A percentile compares a stretch with the other conserved stretches of the same genome.
Evolutionary conservation across 2,329 filamentous ascomycete genomes (phyloP).

Genomic region (Diaporthe humulicola): DNA sequence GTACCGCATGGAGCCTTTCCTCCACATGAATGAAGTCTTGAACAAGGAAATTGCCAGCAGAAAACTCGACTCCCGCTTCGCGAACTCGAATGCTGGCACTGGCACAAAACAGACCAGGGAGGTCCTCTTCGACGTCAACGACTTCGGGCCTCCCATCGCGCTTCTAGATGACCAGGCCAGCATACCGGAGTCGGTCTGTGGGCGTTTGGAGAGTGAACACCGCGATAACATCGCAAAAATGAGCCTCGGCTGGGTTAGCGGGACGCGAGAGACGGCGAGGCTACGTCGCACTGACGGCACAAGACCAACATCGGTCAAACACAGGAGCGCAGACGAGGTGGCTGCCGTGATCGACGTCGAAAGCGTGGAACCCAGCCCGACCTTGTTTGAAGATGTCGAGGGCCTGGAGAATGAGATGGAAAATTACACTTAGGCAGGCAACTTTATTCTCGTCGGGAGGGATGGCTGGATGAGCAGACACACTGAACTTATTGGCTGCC

Average conservation of each 20-base stretch:
- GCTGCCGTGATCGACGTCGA: not conserved
- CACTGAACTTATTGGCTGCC: not conserved
- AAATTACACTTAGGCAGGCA: not conserved
- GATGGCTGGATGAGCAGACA: not conserved
- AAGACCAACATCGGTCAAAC: not conserved
- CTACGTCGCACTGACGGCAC: not conserved
- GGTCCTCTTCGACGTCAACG: not conserved
- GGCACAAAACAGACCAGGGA: not conserved
- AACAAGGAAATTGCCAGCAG: slow-evolving; percentile 2
- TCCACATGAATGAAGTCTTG: not conserved
- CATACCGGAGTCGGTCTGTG: not conserved
- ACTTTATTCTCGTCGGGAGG: not conserved
- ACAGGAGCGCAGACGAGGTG: not conserved
- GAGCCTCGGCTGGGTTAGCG: not conserved
- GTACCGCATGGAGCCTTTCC: not conserved
- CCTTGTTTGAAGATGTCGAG: not conserved
- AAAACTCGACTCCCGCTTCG: not conserved
- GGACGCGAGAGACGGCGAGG: not conserved
- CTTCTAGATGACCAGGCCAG: not conserved
- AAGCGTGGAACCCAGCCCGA: not conserved
- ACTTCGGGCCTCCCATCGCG: not conserved
- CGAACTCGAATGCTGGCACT: not conserved
- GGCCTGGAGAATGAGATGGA: slow-evolving; percentile 4
- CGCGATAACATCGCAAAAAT: slow-evolving; percentile 6
- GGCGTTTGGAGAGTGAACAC: not conserved